These are phyloP conservation scores for Cystobasidium slooffiae DNA, from an alignment of 1,284 basidiomycete genomes.

Conservation along the genomic window DNA sequence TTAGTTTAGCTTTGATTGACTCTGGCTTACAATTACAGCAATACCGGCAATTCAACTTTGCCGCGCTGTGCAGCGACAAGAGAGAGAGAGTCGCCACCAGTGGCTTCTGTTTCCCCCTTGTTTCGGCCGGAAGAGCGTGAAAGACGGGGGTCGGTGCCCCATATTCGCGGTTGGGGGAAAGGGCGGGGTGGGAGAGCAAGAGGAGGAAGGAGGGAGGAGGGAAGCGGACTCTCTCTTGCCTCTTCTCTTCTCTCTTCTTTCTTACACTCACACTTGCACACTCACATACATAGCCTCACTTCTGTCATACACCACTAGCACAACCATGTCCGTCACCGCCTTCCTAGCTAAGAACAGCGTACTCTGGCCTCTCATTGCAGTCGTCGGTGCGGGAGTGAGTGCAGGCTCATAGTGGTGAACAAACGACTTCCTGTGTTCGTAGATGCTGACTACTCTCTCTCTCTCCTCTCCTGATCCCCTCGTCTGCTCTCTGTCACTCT, in stretches of 20 bases:
- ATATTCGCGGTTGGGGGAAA: conserved; percentile 9
- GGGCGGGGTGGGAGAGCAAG: conserved; percentile 6
- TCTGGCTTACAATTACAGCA: no score
- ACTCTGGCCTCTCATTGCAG: conserved; percentile 40
- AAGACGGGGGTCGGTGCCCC: not conserved
- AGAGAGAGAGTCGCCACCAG: no score
- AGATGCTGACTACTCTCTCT: not conserved
- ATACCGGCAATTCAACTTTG: no score
- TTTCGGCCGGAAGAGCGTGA: no score
- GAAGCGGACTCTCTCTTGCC: not conserved
- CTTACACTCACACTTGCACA: not conserved
- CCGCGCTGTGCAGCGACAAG: no score
- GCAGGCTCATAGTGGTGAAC: not conserved
- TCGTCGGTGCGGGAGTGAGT: conserved; percentile 38
- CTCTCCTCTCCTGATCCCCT: not conserved
- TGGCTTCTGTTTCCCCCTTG: no score
- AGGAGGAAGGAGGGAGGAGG: not conserved
- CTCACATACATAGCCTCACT: not conserved
- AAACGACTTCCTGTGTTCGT: no score
- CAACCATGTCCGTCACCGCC: conserved; percentile 3
- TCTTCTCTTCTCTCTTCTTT: not conserved
- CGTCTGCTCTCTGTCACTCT: not conserved
- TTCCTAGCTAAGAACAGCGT: conserved; percentile 36
- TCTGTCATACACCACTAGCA: not conserved
- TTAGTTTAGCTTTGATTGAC: no score